Conservation (phyloP, 2,329 filamentous ascomycete species). For the Cytospora paraplurivora region DNA sequence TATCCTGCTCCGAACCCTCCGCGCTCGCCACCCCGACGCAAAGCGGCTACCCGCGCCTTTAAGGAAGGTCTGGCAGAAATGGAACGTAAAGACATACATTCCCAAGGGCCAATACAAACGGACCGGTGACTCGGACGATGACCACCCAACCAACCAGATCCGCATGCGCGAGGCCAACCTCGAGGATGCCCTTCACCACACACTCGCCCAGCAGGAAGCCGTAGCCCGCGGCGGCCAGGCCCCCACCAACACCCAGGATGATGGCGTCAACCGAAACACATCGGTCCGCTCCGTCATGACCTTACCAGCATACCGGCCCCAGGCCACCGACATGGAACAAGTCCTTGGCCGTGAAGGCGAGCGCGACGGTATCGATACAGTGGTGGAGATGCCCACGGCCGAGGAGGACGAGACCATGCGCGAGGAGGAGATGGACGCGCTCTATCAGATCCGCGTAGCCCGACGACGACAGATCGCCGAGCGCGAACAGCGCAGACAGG, state of each 20-base stretch:
- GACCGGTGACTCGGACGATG: slow-evolving; percentile 33
- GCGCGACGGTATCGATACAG: slow-evolving; percentile 85
- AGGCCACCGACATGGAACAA: slow-evolving; percentile 73
- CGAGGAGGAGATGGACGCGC: slow-evolving; percentile 87
- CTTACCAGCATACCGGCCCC: slow-evolving; percentile 78
- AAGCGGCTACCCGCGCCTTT: slow-evolving; percentile 54
- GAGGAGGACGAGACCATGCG: slow-evolving; percentile 78
- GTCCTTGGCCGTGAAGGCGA: slow-evolving; percentile 89
- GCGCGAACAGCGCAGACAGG: slow-evolving; percentile 72
- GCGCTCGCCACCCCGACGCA: slow-evolving; percentile 44
- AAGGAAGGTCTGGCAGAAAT: slow-evolving; percentile 54
- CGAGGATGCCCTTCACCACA: slow-evolving; percentile 29
- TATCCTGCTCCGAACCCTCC: slow-evolving; percentile 33
- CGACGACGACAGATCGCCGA: slow-evolving; percentile 75
- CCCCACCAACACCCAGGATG: slow-evolving; percentile 26
- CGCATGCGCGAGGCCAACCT: slow-evolving; percentile 28
- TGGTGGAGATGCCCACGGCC: slow-evolving; percentile 79
- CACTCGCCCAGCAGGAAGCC: slow-evolving; percentile 14
- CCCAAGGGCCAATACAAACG: slow-evolving; percentile 31
- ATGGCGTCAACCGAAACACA: slow-evolving; percentile 73
- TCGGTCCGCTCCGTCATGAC: slow-evolving; percentile 95
- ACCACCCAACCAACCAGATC: slow-evolving; percentile 24
- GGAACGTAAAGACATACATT: slow-evolving; percentile 38
- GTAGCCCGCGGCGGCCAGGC: slow-evolving; percentile 19
- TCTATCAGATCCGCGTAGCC: slow-evolving; percentile 85